phyloP scores from a whole-genome alignment of 2,329 filamentous ascomycete species.

The Hypomyces perniciosus region DNA sequence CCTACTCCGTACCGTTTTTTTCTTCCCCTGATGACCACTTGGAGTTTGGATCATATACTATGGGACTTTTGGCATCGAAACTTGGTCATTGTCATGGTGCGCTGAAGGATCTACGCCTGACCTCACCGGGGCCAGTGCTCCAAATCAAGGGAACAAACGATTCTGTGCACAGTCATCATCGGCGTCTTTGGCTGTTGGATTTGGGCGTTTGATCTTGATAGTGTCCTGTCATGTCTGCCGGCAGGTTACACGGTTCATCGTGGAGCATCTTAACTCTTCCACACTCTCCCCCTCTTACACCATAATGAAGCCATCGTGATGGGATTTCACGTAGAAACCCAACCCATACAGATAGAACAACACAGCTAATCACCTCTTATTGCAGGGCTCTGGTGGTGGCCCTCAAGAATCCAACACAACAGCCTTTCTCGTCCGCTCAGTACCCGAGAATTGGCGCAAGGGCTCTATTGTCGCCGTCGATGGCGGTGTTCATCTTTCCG shows the following conservation, averaged over 20 bases:
- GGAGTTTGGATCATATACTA: too few species aligned
- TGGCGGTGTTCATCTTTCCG: constrained; percentile 80
- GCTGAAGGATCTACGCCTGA: too few species aligned
- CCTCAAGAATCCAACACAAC: constrained; percentile 87
- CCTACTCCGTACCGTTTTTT: neutral
- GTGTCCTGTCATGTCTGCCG: too few species aligned
- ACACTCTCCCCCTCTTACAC: neutral
- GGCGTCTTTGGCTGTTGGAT: too few species aligned
- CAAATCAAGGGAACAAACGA: too few species aligned
- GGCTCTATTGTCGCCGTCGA: constrained; percentile 88
- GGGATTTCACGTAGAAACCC: neutral
- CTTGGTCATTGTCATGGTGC: too few species aligned
- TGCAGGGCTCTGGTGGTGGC: constrained; percentile 80
- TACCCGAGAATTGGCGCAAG: constrained; percentile 70
- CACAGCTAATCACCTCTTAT: constrained; percentile 21
- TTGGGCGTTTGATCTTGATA: too few species aligned
- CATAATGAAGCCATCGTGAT: neutral
- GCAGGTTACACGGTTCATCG: too few species aligned
- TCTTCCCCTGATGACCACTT: neutral
- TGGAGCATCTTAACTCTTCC: too few species aligned
- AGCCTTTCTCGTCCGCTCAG: constrained; percentile 79
- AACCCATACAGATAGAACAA: neutral
- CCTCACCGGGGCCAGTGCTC: too few species aligned
- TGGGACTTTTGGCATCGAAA: too few species aligned
- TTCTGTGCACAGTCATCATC: too few species aligned